Evolutionary conservation across 1,284 basidiomycete genomes (phyloP), one percentile per base, ranked within the genome.

Genomic region (Papiliotrema nemorosa): DNA sequence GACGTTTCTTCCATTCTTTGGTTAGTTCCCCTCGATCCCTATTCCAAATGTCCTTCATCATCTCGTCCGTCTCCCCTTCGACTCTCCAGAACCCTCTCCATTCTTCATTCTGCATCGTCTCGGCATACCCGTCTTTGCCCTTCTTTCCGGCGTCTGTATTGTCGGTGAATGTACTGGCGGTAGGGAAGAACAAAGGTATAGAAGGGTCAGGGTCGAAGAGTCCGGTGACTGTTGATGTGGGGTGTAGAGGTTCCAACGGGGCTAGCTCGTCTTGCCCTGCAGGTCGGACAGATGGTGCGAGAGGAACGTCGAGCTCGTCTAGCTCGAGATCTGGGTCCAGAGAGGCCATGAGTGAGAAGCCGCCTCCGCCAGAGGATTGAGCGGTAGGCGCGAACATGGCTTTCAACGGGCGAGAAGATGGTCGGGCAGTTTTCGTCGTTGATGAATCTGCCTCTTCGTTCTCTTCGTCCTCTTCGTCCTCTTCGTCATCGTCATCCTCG

Each of bases 1-100:
- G 82, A 34, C 85, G 74, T 61, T 82, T 81, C 76, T 90, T 91
- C 86, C 87, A 92, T 49, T 83, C 86, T 51, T 75, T 78, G 43
- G 89, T 91, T 67, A 90, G 73, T 49, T 84, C 83, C 1, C 78
- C 78, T 64, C 84, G 85, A 36, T 79, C 76, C 24, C 77, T 80
- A 64, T 89, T 85, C 89, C 89, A 92, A 38, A 79, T 74, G 61
- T 78, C 78, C 49, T 79, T 78, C 58, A 89, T 86, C 57, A 81
- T 81, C 26, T 64, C 67, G 39, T 70, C 68, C 2, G 54, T 64
- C 41, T 47, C 45, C 3, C 20, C 41, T 38, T 58, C 60, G n/a
- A 57, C 57, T 18, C 55, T 49, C 47, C 50, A 64, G 49, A 67
- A 70, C 2, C 58, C 60, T 14, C 25, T 29, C 25, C 29, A 44